phyloP scores from a whole-genome alignment of 2,329 filamentous ascomycete genomes.

The Monilinia fructigena region DNA sequence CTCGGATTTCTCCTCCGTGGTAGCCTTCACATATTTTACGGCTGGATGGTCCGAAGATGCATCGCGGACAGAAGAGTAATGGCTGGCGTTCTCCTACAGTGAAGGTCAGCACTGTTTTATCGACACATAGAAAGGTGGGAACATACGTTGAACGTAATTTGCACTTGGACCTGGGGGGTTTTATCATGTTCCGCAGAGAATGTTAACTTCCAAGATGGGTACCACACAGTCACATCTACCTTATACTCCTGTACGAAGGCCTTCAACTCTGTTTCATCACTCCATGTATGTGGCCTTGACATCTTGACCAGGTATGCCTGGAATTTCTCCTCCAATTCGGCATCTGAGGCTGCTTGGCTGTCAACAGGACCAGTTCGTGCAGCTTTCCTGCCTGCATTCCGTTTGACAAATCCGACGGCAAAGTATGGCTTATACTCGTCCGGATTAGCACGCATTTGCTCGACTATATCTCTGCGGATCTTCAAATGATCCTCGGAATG shows the following conservation, averaged over 20 bases:
- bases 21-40: neutral
- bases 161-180: neutral
- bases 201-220: no score
- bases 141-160: slow-evolving; percentile 6
- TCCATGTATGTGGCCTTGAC: slow-evolving; percentile 59
- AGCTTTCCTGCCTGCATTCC: slow-evolving; percentile 38
- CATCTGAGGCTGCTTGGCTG: slow-evolving; percentile 50
- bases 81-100: slow-evolving; percentile 40
- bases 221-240: slow-evolving; percentile 59
- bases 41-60: neutral
- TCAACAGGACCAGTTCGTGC: slow-evolving; percentile 26
- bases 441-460: slow-evolving; percentile 60
- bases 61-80: slow-evolving; percentile 63
- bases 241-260: slow-evolving; percentile 63
- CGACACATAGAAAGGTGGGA: neutral
- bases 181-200: no score
- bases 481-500: slow-evolving; percentile 55
- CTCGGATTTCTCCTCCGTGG: neutral
- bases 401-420: slow-evolving; percentile 52
- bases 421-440: slow-evolving; percentile 66
- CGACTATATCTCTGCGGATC: slow-evolving; percentile 58
- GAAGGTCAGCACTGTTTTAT: neutral
- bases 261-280: slow-evolving; percentile 65
- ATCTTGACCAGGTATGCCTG: slow-evolving; percentile 58
- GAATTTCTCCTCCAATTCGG: slow-evolving; percentile 53